Percentiles rank a stretch among this genome's conserved stretches.
Conservation (phyloP, 768 basidiomycete genomes). For the Mrakia hoshinonis region DNA sequence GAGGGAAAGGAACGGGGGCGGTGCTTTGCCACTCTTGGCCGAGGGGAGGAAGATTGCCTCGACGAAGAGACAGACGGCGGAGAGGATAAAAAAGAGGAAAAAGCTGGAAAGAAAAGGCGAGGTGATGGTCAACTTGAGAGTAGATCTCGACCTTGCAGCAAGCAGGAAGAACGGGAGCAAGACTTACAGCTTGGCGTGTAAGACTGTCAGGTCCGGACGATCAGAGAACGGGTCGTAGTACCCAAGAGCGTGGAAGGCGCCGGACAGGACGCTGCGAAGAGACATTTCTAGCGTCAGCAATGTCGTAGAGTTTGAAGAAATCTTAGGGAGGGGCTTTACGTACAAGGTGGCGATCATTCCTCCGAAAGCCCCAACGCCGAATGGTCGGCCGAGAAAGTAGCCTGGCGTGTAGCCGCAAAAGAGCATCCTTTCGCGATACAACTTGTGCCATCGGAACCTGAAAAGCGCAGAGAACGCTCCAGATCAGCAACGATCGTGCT, state of each 20-base stretch:
- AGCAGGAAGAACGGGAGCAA: not conserved
- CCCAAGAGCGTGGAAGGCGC: not conserved
- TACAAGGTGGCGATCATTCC: constrained; percentile 1
- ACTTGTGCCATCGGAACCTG: constrained; percentile 8
- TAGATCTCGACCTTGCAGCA: too few species aligned
- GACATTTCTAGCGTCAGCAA: not conserved
- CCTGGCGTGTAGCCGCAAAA: not conserved
- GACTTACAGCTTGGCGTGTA: not conserved
- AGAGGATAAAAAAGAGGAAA: constrained; percentile 6
- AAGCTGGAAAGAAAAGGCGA: not conserved
- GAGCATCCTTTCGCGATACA: not conserved
- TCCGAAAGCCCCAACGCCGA: not conserved
- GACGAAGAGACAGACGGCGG: not conserved
- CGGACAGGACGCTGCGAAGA: not conserved
- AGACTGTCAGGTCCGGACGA: not conserved
- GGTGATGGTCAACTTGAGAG: not conserved
- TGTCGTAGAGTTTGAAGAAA: not conserved
- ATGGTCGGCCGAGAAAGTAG: not conserved
- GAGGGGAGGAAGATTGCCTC: not conserved
- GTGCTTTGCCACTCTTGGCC: too few species aligned
- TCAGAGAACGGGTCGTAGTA: constrained; percentile 11
- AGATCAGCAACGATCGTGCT: not conserved
- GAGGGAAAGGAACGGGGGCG: not conserved
- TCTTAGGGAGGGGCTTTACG: not conserved
- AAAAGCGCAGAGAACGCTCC: not conserved